phyloP scores from a whole-genome alignment of 2,329 filamentous ascomycete species.

The Neonectria punicea region DNA sequence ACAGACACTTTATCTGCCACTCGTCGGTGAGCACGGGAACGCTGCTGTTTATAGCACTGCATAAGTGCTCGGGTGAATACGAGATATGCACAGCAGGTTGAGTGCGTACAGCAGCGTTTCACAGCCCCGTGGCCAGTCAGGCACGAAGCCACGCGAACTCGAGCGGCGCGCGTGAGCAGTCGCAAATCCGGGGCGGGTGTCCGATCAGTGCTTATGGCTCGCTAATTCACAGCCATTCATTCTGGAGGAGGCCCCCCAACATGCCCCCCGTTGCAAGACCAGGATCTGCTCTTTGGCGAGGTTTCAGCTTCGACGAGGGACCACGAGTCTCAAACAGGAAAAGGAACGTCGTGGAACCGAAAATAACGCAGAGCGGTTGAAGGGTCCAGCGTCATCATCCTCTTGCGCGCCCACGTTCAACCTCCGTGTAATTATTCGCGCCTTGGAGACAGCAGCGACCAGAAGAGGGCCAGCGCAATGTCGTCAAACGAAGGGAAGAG shows the following conservation, averaged over 20 bases:
- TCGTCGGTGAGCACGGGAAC: conserved; percentile 3
- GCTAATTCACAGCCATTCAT: conserved; percentile 5
- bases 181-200: conserved; percentile 42
- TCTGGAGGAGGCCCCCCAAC: not conserved
- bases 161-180: conserved; percentile 4
- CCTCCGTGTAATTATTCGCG: too few species aligned
- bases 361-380: conserved; percentile 21
- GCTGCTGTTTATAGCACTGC: conserved; percentile 2
- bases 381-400: conserved; percentile 1
- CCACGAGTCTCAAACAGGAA: conserved; percentile 16
- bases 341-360: conserved; percentile 8
- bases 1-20: conserved; percentile 9
- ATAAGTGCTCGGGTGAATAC: not conserved
- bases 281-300: conserved; percentile 10
- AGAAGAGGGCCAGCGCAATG: not conserved
- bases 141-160: conserved; percentile 18
- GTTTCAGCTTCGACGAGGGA: conserved; percentile 23
- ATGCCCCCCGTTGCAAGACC: not conserved
- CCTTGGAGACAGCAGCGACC: not conserved
- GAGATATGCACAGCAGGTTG: not conserved
- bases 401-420: not conserved
- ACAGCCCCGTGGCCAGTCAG: not conserved
- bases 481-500: not conserved
- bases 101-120: not conserved
- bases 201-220: conserved; percentile 37